A percentile compares a stretch with the other conserved stretches of the same genome.
phyloP scores from a whole-genome alignment of 1,284 basidiomycete species.

The Tilletia setariae region DNA sequence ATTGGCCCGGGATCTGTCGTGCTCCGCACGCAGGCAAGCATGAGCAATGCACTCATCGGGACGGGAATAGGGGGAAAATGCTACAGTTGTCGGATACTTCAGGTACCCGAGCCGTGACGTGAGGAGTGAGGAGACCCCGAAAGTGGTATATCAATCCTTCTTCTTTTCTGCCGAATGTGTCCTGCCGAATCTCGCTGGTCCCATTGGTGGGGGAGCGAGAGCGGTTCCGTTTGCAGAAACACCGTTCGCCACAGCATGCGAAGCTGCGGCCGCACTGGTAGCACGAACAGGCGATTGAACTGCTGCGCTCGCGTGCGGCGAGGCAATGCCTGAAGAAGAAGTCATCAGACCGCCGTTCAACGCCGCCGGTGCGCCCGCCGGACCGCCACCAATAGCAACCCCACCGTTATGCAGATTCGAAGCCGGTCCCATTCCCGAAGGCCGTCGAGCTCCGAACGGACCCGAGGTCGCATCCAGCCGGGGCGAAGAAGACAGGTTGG shows the following conservation, averaged over 20 bases:
- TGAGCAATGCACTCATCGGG: neutral
- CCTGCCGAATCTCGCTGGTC: constrained; percentile 3
- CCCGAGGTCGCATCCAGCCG: neutral
- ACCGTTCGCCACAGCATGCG: neutral
- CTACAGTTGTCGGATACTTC: constrained; percentile 1
- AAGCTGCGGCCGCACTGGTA: constrained; percentile 2
- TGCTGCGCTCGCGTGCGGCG: neutral
- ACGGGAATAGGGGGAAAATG: neutral
- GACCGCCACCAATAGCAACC: too few species aligned
- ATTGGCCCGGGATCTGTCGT: neutral
- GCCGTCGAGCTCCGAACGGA: too few species aligned
- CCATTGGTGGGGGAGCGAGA: neutral
- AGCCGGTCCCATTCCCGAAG: too few species aligned
- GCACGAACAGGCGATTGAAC: neutral
- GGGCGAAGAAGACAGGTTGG: constrained; percentile 10
- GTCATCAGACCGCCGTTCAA: too few species aligned
- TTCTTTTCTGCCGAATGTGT: neutral
- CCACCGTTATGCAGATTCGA: too few species aligned
- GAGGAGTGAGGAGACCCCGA: neutral
- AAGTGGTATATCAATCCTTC: neutral
- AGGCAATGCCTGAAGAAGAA: neutral
- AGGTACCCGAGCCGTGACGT: neutral
- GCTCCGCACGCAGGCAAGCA: neutral
- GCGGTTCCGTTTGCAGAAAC: neutral
- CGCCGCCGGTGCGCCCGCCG: too few species aligned